Evolutionary conservation across 129 eudicot species (phyloP).

Genomic region (Chrysanthemum lavandulifolium): DNA sequence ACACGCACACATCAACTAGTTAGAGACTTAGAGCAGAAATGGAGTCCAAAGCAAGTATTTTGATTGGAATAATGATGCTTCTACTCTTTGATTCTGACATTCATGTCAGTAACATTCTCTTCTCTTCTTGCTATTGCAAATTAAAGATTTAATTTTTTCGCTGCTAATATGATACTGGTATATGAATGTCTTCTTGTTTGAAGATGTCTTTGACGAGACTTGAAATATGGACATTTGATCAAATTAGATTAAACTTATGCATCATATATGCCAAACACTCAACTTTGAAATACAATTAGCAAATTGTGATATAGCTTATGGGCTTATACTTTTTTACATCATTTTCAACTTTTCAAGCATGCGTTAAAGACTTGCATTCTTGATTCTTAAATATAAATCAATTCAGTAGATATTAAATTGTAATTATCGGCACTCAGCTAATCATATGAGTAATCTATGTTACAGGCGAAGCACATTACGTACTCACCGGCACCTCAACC

Average conservation of each 20-base stretch:
- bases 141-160: not conserved
- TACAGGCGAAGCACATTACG: constrained; percentile 35
- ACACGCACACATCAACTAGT: not conserved
- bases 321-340: too few species aligned
- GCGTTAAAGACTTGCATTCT: too few species aligned
- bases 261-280: too few species aligned
- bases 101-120: constrained; percentile 30
- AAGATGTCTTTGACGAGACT: not conserved
- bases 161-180: not conserved
- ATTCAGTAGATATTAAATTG: not conserved
- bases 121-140: not conserved
- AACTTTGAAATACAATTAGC: too few species aligned
- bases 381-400: not conserved
- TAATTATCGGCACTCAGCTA: not conserved
- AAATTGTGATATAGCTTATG: too few species aligned
- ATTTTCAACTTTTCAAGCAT: too few species aligned
- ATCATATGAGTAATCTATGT: not conserved
- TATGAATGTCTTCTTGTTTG: not conserved
- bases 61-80: constrained; percentile 16
- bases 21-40: constrained; percentile 10
- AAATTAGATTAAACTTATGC: too few species aligned
- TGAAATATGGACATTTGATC: not conserved
- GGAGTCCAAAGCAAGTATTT: constrained; percentile 16
- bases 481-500: constrained; percentile 56
- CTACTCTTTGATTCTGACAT: constrained; percentile 21